Percentiles rank a stretch among this genome's conserved stretches.
Evolutionary conservation across 768 basidiomycete genomes (phyloP).

Genomic region (Suillus paluster): DNA sequence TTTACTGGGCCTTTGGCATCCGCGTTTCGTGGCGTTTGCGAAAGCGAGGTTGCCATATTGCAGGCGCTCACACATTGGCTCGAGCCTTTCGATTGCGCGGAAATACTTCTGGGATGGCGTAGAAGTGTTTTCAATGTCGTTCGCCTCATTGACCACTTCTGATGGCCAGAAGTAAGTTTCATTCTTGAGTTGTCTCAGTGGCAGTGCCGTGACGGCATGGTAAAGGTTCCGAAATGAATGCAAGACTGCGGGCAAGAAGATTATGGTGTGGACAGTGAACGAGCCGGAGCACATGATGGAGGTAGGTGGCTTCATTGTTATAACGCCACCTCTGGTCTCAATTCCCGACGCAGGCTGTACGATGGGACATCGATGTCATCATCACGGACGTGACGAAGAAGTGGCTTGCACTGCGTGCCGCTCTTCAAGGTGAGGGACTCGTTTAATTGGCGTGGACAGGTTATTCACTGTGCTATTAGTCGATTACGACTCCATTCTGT

Average conservation of each 20-base stretch:
- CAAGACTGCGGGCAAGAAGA: constrained; percentile 73
- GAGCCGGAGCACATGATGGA: constrained; percentile 88
- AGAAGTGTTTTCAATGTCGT: constrained; percentile 85
- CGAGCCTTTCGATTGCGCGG: constrained; percentile 70
- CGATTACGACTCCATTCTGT: constrained; percentile 68
- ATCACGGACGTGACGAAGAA: constrained; percentile 75
- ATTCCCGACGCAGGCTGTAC: constrained; percentile 56
- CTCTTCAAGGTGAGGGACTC: constrained; percentile 55
- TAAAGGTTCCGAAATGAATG: constrained; percentile 81
- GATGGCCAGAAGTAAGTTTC: constrained; percentile 70
- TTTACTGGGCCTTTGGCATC: constrained; percentile 88
- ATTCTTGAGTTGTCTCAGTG: constrained; percentile 1
- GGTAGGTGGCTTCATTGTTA: constrained; percentile 44
- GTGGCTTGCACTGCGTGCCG: constrained; percentile 67
- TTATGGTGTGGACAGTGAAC: constrained; percentile 99
- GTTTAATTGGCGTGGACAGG: not conserved
- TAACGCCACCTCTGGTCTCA: not conserved
- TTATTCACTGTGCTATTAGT: constrained; percentile 37
- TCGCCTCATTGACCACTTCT: constrained; percentile 66
- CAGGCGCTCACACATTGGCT: constrained; percentile 84
- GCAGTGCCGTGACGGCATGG: constrained; percentile 11
- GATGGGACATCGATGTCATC: constrained; percentile 81
- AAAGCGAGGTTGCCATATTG: constrained; percentile 80
- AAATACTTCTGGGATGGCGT: constrained; percentile 90
- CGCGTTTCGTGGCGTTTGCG: constrained; percentile 82